Evolutionary conservation across 176 grass and related monocot species (phyloP).

Genomic region (Saccharum spontaneum): DNA sequence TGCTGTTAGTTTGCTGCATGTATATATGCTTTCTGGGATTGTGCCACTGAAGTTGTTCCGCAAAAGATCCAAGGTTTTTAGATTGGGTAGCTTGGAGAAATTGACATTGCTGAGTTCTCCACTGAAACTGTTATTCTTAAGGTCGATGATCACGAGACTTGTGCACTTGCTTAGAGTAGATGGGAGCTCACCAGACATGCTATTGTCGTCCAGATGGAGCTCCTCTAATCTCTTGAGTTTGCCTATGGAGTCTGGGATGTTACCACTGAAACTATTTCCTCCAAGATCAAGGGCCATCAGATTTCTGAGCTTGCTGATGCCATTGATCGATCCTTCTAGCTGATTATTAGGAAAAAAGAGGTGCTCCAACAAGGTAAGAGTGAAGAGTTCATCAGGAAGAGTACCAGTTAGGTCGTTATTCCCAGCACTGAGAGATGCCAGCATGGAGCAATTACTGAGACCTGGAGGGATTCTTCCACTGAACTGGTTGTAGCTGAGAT

Average conservation of each 20-base stretch:
- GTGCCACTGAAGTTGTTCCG: slow-evolving; percentile 18
- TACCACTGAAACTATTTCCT: slow-evolving; percentile 17
- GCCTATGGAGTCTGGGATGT: slow-evolving; percentile 27
- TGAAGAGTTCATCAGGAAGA: slow-evolving; percentile 37
- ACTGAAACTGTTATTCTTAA: slow-evolving; percentile 31
- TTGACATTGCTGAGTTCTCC: slow-evolving; percentile 40
- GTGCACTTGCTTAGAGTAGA: slow-evolving; percentile 30
- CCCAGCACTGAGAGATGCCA: slow-evolving; percentile 17
- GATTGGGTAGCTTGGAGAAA: slow-evolving; percentile 35
- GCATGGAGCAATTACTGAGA: slow-evolving; percentile 24
- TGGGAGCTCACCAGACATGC: slow-evolving; percentile 31
- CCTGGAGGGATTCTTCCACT: slow-evolving; percentile 10
- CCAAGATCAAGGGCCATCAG: slow-evolving; percentile 30
- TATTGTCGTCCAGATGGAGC: slow-evolving; percentile 12
- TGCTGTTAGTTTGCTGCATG: slow-evolving; percentile 34
- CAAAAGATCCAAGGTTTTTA: slow-evolving; percentile 31
- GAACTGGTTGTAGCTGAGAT: slow-evolving; percentile 41
- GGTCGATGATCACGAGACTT: slow-evolving; percentile 24
- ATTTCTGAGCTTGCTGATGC: slow-evolving; percentile 29
- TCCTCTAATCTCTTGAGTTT: slow-evolving; percentile 31
- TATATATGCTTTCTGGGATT: slow-evolving; percentile 51
- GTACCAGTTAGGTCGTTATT: slow-evolving; percentile 19
- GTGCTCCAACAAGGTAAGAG: slow-evolving; percentile 5
- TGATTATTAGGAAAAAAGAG: slow-evolving; percentile 35
- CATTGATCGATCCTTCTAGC: neutral